Evolutionary conservation across 805 yeast species (phyloP).

Genomic region (Saccharomycopsis vini): DNA sequence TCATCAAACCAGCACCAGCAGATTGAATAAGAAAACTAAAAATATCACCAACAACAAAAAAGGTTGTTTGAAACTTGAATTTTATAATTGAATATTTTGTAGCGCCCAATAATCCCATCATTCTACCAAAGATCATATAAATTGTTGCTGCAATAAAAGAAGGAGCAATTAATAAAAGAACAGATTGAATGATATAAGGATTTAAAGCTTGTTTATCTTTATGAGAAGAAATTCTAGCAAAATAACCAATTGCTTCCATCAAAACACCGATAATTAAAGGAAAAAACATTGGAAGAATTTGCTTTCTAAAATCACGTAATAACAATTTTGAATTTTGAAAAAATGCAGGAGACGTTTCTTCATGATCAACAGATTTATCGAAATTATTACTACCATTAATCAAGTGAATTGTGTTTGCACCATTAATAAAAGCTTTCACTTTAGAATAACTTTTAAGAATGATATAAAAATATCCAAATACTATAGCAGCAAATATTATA

Average conservation of each 20-base stretch:
- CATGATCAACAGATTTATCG: no score
- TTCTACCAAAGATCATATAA: conserved; percentile 26
- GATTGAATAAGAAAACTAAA: conserved; percentile 26
- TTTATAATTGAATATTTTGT: conserved; percentile 21
- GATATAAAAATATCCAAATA: background rate
- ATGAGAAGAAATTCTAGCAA: conserved; percentile 21
- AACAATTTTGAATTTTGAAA: background rate
- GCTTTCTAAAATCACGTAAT: background rate
- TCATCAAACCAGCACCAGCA: conserved; percentile 28
- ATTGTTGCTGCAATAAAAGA: conserved; percentile 27
- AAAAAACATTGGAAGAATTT: conserved; percentile 6
- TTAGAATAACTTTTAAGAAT: conserved; percentile 8
- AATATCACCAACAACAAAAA: conserved; percentile 28
- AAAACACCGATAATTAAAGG: conserved; percentile 25
- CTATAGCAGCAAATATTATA: conserved; percentile 12
- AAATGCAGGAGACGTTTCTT: no score
- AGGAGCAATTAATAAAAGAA: conserved; percentile 26
- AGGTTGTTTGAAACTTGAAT: conserved; percentile 22
- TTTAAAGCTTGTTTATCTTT: conserved; percentile 9
- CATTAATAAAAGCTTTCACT: no score
- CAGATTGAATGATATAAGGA: conserved; percentile 24
- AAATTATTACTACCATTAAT: no score
- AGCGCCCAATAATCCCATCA: conserved; percentile 21
- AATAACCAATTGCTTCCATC: conserved; percentile 24
- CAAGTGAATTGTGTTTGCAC: background rate